phyloP scores from a whole-genome alignment of 1,284 basidiomycete genomes.

The Austroboletus niveus region DNA sequence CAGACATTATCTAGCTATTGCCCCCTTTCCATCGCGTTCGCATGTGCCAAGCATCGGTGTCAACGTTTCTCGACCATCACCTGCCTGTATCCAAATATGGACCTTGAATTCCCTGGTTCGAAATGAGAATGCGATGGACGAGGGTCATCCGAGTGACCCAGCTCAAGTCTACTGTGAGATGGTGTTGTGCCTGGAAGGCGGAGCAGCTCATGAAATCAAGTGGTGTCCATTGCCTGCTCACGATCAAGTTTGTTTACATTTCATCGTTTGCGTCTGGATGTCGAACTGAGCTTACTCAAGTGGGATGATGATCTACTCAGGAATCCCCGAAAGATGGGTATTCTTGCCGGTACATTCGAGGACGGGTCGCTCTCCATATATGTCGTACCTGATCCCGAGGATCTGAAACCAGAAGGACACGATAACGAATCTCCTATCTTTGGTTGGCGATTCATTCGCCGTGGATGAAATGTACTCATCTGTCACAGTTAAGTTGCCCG shows the following conservation, averaged over 20 bases:
- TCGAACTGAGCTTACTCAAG: conserved; percentile 15
- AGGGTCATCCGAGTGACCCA: conserved; percentile 3
- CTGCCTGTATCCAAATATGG: conserved; percentile 71
- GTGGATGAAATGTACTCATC: not conserved
- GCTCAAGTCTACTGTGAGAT: conserved; percentile 62
- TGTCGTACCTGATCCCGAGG: conserved; percentile 72
- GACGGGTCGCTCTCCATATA: conserved; percentile 81
- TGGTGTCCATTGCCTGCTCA: conserved; percentile 89
- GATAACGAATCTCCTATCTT: conserved; percentile 38
- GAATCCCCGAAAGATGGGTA: conserved; percentile 64
- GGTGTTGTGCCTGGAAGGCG: conserved; percentile 74
- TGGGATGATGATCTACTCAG: conserved; percentile 8
- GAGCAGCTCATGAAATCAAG: conserved; percentile 73
- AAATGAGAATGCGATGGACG: not conserved
- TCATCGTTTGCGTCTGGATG: not conserved
- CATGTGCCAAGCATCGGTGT: conserved; percentile 62
- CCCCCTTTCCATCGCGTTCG: conserved; percentile 61
- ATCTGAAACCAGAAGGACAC: conserved; percentile 34
- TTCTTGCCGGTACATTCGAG: conserved; percentile 79
- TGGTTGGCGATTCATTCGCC: conserved; percentile 29
- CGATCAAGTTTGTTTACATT: conserved; percentile 39
- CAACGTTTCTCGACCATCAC: conserved; percentile 13
- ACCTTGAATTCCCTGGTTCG: conserved; percentile 14
- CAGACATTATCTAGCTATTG: conserved; percentile 81
- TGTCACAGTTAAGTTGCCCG: conserved; percentile 35